phyloP scores from a whole-genome alignment of 179 eudicot genomes.

The Beta macrorhiza region DNA sequence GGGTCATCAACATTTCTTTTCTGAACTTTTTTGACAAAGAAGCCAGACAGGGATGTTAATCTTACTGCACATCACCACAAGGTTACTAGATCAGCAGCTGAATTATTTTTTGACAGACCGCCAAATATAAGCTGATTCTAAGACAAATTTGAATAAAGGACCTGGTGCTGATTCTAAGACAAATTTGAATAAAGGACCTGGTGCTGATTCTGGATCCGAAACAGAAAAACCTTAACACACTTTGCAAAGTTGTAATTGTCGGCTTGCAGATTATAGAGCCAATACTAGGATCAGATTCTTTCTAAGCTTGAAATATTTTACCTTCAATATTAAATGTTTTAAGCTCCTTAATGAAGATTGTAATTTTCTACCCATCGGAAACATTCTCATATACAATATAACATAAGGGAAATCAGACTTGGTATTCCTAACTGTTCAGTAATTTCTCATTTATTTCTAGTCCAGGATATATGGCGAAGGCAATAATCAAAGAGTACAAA shows the following conservation, averaged over 20 bases:
- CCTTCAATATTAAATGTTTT: background rate
- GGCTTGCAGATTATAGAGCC: background rate
- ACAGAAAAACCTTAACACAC: no score
- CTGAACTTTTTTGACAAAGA: no score
- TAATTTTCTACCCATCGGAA: background rate
- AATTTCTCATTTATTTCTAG: no score
- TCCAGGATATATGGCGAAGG: no score
- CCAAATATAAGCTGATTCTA: no score
- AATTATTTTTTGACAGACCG: no score
- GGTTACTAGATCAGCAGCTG: no score
- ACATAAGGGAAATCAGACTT: background rate
- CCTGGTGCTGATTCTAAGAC: no score
- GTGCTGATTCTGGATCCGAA: no score
- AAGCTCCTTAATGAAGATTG: background rate
- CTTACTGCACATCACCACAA: background rate
- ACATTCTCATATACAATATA: background rate
- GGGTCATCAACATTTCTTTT: background rate
- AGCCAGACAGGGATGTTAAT: background rate
- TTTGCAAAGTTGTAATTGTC: background rate
- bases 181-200: no score
- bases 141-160: no score
- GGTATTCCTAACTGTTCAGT: no score
- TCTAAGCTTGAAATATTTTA: background rate
- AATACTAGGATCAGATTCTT: background rate
- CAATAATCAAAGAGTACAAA: background rate